These are phyloP conservation scores for Boechera stricta DNA, from an alignment of 345 rosid genomes.

Conservation along the genomic window DNA sequence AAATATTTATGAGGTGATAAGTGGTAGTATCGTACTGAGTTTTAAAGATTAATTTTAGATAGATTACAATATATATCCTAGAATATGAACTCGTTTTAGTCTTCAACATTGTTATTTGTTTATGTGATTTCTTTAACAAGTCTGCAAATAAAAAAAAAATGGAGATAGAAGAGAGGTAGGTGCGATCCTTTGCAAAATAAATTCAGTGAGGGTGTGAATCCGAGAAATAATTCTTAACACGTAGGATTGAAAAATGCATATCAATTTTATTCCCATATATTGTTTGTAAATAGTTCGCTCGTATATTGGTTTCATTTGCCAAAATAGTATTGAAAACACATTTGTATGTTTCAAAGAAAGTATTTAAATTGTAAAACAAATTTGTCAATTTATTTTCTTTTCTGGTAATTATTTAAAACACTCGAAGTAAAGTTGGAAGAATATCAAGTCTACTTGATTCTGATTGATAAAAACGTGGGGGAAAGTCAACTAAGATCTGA, in stretches of 20 bases:
- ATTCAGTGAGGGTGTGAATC: not conserved
- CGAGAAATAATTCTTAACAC: not conserved
- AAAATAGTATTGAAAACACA: not conserved
- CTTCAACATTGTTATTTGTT: not conserved
- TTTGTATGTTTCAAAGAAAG: not conserved
- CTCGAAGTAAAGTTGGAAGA: constrained; percentile 32
- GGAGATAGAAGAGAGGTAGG: not conserved
- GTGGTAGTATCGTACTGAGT: not conserved
- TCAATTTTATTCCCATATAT: too few relatives aligned
- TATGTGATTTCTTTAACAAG: not conserved
- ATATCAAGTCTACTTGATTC: constrained; percentile 41
- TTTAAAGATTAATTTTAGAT: not conserved
- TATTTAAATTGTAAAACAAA: not conserved
- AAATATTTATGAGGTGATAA: constrained; percentile 1
- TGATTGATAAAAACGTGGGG: constrained; percentile 34
- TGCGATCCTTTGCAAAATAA: not conserved
- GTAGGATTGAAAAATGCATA: not conserved
- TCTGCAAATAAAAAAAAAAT: not conserved
- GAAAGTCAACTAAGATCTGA: constrained; percentile 36
- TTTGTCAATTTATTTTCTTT: not conserved
- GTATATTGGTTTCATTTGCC: not conserved
- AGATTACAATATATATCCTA: not conserved
- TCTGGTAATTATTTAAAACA: constrained; percentile 29
- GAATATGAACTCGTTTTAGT: not conserved
- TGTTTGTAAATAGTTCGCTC: too few relatives aligned